Evolutionary conservation across 768 basidiomycete genomes (phyloP).

Genomic region (Lactarius evosmus): DNA sequence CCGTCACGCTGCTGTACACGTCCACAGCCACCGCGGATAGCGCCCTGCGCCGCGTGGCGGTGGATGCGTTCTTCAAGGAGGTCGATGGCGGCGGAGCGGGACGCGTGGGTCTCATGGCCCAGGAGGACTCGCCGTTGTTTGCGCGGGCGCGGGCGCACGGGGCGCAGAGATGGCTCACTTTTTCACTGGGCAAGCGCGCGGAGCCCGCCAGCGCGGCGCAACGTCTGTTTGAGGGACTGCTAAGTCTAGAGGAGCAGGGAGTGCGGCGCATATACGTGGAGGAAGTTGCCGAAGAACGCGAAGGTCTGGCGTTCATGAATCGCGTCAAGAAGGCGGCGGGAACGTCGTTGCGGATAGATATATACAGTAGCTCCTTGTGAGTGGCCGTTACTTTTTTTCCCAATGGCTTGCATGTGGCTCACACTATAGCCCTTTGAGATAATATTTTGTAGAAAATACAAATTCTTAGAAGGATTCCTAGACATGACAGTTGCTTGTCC

Average conservation of each 20-base stretch:
- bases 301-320: conserved; percentile 95
- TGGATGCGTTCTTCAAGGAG: conserved; percentile 43
- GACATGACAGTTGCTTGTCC: neutral
- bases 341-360: conserved; percentile 34
- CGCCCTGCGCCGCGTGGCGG: conserved; percentile 34
- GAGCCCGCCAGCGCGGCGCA: conserved; percentile 72
- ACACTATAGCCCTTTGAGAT: neutral
- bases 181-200: conserved; percentile 43
- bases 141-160: conserved; percentile 30
- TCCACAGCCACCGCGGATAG: conserved; percentile 36
- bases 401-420: neutral
- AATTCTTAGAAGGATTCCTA: neutral
- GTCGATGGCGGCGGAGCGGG: conserved; percentile 24
- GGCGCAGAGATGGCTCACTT: conserved; percentile 53
- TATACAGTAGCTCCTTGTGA: conserved; percentile 18
- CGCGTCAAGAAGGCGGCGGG: conserved; percentile 87
- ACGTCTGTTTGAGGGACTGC: conserved; percentile 81
- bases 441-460: conserved; percentile 4
- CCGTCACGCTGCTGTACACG: conserved; percentile 71
- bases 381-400: neutral
- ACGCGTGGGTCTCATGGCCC: conserved; percentile 63
- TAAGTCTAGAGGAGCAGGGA: conserved; percentile 70
- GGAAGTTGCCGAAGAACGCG: conserved; percentile 71
- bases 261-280: conserved; percentile 86
- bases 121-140: conserved; percentile 51